Evolutionary conservation across 441 rosid genomes (phyloP).

Genomic region (Croton laevigatus): DNA sequence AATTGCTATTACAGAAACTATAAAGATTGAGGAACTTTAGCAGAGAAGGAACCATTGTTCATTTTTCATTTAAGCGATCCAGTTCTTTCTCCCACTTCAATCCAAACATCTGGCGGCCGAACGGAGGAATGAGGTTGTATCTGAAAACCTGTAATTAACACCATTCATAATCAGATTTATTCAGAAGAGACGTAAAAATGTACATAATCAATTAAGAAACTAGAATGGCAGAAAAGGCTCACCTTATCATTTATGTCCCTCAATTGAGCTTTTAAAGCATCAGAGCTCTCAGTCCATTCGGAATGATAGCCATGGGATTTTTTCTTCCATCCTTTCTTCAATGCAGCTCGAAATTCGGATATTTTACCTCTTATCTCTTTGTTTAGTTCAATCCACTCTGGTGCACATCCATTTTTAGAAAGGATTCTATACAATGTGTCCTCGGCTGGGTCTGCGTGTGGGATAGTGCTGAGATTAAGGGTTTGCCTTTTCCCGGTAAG

Average conservation of each 20-base stretch:
- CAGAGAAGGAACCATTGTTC: not conserved
- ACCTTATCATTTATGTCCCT: constrained; percentile 69
- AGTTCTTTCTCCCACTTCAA: constrained; percentile 83
- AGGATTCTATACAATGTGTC: constrained; percentile 78
- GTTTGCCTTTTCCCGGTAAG: constrained; percentile 89
- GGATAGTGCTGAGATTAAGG: constrained; percentile 60
- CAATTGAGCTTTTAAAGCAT: constrained; percentile 46
- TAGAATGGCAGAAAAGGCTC: not conserved
- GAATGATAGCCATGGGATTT: constrained; percentile 44
- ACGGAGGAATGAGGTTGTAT: constrained; percentile 80
- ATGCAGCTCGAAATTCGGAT: constrained; percentile 54
- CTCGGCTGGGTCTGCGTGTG: constrained; percentile 86
- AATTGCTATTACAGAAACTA: not conserved
- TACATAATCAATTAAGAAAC: not conserved
- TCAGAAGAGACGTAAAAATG: not conserved
- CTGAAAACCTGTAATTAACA: constrained; percentile 57
- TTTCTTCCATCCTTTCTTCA: constrained; percentile 63
- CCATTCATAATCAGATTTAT: not conserved
- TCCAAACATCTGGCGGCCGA: constrained; percentile 86
- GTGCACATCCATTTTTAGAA: constrained; percentile 76
- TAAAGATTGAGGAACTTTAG: not conserved
- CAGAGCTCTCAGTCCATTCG: constrained; percentile 46
- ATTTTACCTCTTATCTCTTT: constrained; percentile 58
- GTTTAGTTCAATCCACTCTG: constrained; percentile 90
- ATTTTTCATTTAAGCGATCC: constrained; percentile 48